Base-by-base conservation (phyloP, 1,284 basidiomycete genomes). In the Dichomitus squalens region DNA sequence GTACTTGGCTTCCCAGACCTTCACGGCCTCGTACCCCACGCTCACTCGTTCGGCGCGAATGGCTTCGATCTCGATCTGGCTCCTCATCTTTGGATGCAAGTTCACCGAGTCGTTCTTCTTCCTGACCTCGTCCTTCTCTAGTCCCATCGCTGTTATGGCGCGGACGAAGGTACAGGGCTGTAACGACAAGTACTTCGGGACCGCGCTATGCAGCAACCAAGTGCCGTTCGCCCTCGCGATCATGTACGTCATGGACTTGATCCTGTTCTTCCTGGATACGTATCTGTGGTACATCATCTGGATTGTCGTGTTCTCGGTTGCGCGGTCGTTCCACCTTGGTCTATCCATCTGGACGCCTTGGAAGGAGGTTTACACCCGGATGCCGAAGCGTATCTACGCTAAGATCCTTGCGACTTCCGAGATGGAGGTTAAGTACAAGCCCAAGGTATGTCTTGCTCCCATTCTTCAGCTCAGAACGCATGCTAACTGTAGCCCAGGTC, bases 401-500 rank as follows among this genome's bases (percentile, higher is more conserved):
- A 98, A 98, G 78, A 77, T 98, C 27, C 79, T 98, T 41, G 93
- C 95, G 7, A 97, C 95, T 0, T 85, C 82, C 4, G 94, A 96
- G 68, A 98, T 97, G 95, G 95, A 96, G 71, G 87, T 96, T 72
- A 96, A 96, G 74, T 98, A 97, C 78, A 97, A 97, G 76, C 95
- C 95, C 56, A 98, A 98, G 82, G 85, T 85, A 61, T 52, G 75
- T 61, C n/a, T 12, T 9, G 35, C 2, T 41, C 52, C 47, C 35
- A 14, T n/a, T 41, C 16, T 18, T 25, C n/a, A 14, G n/a, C n/a
- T 53, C n/a, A 41, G 25, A 47, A 9, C 8, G 52, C 57, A 33
- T 59, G 49, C 23, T 8, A n/a, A 57, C 43, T 9, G 25, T 7
- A 49, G 8, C 44, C 4, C 31, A 85, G 84, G 95, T 98, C 49